Percentiles rank a stretch among this genome's conserved stretches.
These are phyloP conservation scores for Talaromyces verruculosus DNA, from an alignment of 2,329 filamentous ascomycete genomes.

Conservation along the genomic window DNA sequence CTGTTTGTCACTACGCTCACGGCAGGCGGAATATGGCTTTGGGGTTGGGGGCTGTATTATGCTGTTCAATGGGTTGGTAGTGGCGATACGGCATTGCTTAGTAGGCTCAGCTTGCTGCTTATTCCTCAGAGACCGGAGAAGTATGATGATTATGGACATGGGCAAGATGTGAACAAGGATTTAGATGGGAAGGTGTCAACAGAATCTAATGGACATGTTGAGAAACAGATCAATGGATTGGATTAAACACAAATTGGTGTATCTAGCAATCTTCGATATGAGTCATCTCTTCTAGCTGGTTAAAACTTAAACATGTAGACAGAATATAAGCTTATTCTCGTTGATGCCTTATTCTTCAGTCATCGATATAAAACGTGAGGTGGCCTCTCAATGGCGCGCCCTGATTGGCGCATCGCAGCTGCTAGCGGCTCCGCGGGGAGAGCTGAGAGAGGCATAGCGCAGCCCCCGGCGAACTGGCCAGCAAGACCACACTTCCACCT, in stretches of 20 bases:
- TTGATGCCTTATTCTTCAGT: background rate
- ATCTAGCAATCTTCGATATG: background rate
- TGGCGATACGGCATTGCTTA: slow-evolving; percentile 16
- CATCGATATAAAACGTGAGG: slow-evolving; percentile 9
- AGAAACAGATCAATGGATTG: background rate
- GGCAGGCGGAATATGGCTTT: slow-evolving; percentile 20
- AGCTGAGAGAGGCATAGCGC: slow-evolving; percentile 19
- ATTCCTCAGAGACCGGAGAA: slow-evolving; percentile 1
- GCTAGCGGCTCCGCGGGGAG: slow-evolving; percentile 16
- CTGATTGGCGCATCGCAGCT: slow-evolving; percentile 17
- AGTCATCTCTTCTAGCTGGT: background rate
- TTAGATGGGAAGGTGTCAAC: background rate
- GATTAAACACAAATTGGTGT: background rate
- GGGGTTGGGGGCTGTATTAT: slow-evolving; percentile 21
- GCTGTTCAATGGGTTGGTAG: slow-evolving; percentile 13
- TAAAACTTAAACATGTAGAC: background rate
- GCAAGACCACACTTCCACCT: slow-evolving; percentile 27
- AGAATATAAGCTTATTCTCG: background rate
- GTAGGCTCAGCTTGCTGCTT: slow-evolving; percentile 11
- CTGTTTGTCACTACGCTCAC: slow-evolving; percentile 14
- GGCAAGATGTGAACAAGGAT: background rate
- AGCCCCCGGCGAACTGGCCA: slow-evolving; percentile 29
- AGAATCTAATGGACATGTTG: slow-evolving; percentile 4
- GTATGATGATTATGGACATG: background rate
- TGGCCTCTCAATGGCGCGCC: slow-evolving; percentile 16